Evolutionary conservation across 495 filamentous ascomycete genomes (phyloP).

Genomic region (Massariosphaeria phaeospora): DNA sequence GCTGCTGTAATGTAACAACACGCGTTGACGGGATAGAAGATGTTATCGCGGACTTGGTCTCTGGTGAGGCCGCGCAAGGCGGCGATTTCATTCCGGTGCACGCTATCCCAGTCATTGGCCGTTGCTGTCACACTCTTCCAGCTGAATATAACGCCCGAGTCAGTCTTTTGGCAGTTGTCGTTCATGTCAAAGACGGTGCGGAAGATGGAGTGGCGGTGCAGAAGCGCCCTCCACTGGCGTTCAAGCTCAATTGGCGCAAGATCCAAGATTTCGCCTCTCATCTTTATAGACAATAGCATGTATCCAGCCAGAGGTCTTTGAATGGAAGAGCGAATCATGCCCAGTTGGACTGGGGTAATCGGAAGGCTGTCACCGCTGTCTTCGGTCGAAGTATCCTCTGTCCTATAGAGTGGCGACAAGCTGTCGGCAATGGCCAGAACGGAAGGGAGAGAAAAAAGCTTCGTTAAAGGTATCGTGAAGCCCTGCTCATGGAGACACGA

Average conservation of each 20-base stretch:
- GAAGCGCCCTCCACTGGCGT: neutral
- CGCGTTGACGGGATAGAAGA: constrained; percentile 3
- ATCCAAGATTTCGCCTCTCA: too few species aligned
- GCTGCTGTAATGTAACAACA: neutral
- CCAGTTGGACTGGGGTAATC: constrained; percentile 3
- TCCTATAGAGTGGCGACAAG: neutral
- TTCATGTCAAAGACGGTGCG: neutral
- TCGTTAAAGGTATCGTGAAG: neutral
- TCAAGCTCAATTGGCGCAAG: too few species aligned
- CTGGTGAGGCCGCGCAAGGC: too few species aligned
- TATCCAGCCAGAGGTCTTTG: neutral
- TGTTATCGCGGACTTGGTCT: too few species aligned
- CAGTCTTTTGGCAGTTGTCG: neutral
- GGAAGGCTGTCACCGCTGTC: too few species aligned
- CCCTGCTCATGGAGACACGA: constrained; percentile 3
- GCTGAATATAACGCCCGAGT: too few species aligned
- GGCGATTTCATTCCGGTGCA: too few species aligned
- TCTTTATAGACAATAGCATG: constrained; percentile 8
- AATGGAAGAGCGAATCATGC: constrained; percentile 11
- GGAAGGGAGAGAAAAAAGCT: neutral
- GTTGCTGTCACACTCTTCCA: too few species aligned
- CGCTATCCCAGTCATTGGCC: too few species aligned
- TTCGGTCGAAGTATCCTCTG: too few species aligned
- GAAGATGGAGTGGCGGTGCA: constrained; percentile 5
- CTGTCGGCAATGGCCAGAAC: neutral